Evolutionary conservation across 805 yeast genomes (phyloP), one percentile per base, ranked within the genome.

Genomic region (Suhomyces vadensis): DNA sequence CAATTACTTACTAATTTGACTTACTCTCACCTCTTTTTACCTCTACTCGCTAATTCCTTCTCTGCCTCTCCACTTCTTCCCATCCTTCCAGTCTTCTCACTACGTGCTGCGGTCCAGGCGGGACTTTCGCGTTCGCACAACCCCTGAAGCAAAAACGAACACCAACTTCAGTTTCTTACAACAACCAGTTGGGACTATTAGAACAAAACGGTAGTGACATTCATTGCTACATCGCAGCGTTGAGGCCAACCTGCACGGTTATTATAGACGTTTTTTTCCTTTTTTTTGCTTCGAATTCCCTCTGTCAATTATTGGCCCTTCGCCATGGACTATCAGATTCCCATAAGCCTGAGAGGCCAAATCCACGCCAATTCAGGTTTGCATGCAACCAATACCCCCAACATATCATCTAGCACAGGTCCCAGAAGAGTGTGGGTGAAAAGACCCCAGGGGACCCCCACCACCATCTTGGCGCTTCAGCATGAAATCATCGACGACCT

Each of bases 401-500:
- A n/a, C 1, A 6, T 14, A 16, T 8, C 33, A 5, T 20, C 14
- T 20, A 14, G 20, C 19, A 14, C 20, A 14, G 33, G 17, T 17
- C 17, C 22, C 13, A 14, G 33, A 13, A 57, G 87, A 39, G 73
- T 82, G 1, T 82, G 87, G 87, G 77, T 82, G 5, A 73, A 63
- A 42, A 63, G 74, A 31, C 65, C 69, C 0, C 63, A 65, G 17
- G 79, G 79, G 1, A 74, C 73, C 13, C 86, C 97, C 2, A 87
- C 96, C 0, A 78, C 95, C 1, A 64, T 91, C 5, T 59, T 72
- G 46, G 84, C 87, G 14, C 70, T 72, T 13, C 79, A 79, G 23
- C 58, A 63, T 16, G 92, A 87, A 57, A 74, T 90, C 1, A 76
- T 91, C 4, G 98, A 91, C 61, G 96, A 92, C 62, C 69, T 91